Evolutionary conservation across 495 filamentous ascomycete species (phyloP).

Genomic region (Penicillium tannophilum): DNA sequence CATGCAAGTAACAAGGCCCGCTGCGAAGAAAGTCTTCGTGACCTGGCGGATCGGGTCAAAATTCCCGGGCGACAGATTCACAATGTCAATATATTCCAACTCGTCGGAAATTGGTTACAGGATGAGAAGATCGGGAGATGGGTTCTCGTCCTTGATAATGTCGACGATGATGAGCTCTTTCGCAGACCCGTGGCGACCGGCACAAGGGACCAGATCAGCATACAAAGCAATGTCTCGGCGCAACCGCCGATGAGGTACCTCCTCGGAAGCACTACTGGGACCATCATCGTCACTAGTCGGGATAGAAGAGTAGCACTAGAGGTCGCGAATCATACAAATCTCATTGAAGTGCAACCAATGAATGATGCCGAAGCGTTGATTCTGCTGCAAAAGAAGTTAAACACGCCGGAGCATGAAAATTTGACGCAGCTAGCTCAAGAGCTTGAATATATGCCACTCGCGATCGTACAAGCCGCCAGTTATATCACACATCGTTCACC

Average conservation of each 20-base stretch:
- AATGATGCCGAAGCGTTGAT: no score
- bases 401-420: no score
- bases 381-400: no score
- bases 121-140: not conserved
- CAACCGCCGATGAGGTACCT: not conserved
- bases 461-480: no score
- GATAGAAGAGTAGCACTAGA: no score
- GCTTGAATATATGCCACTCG: no score
- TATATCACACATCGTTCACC: no score
- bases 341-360: no score
- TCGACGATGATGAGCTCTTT: not conserved
- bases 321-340: no score
- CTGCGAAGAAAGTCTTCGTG: not conserved
- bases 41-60: not conserved
- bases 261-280: not conserved
- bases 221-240: not conserved
- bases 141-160: not conserved
- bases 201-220: not conserved
- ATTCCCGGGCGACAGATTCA: not conserved
- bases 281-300: no score
- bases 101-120: not conserved
- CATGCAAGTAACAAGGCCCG: not conserved
- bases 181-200: not conserved
- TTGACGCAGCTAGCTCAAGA: no score
- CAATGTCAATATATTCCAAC: not conserved